Evolutionary conservation across 2,329 filamentous ascomycete species (phyloP).

Genomic region (Trichoderma polysporum): DNA sequence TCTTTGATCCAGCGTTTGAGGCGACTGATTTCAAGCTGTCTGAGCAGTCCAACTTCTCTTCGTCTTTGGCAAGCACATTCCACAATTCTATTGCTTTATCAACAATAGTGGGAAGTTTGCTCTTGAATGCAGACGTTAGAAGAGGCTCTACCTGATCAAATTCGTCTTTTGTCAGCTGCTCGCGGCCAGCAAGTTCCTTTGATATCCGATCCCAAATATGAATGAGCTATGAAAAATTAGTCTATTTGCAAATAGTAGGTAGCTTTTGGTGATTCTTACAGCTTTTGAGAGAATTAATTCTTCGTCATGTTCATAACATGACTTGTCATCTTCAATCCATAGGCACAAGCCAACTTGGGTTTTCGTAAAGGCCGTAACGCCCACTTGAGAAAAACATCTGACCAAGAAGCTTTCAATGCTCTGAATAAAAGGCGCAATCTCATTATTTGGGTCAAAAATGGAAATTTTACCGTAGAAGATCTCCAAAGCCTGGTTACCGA

Average conservation of each 20-base stretch:
- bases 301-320: constrained; percentile 42
- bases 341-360: constrained; percentile 60
- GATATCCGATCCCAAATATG: constrained; percentile 53
- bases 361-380: constrained; percentile 55
- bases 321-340: constrained; percentile 63
- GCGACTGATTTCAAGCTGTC: constrained; percentile 62
- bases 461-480: constrained; percentile 52
- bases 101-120: constrained; percentile 55
- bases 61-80: constrained; percentile 67
- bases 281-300: constrained; percentile 41
- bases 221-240: constrained; percentile 44
- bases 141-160: constrained; percentile 55
- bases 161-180: constrained; percentile 43
- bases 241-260: neutral
- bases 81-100: constrained; percentile 56
- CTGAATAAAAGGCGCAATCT: constrained; percentile 49
- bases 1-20: constrained; percentile 55
- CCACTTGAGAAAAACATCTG: constrained; percentile 49
- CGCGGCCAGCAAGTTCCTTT: constrained; percentile 36
- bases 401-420: constrained; percentile 54
- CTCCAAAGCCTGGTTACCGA: constrained; percentile 54
- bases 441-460: constrained; percentile 37
- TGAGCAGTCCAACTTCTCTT: constrained; percentile 63
- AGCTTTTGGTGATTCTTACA: constrained; percentile 40
- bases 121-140: constrained; percentile 56